Conservation (phyloP, 2,329 filamentous ascomycete genomes). For the Xylariaceae sp. region DNA sequence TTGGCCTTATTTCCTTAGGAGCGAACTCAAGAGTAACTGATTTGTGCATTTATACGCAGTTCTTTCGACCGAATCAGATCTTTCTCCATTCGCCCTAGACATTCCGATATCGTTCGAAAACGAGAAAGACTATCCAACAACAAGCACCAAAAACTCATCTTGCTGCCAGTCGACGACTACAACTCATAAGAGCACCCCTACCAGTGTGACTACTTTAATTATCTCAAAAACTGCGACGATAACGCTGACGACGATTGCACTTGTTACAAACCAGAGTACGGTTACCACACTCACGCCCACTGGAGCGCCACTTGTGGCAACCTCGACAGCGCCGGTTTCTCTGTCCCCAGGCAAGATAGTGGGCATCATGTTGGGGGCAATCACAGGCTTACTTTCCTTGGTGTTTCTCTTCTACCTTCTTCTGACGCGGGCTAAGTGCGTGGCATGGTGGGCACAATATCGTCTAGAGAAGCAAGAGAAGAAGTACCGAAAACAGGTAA, state of each 20-base stretch:
- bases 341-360: constrained; percentile 5
- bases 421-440: constrained; percentile 11
- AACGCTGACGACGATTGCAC: constrained; percentile 9
- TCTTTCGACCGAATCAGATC: background rate
- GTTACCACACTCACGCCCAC: background rate
- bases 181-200: background rate
- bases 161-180: background rate
- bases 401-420: constrained; percentile 16
- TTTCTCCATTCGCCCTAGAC: background rate
- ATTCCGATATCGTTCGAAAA: background rate
- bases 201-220: constrained; percentile 3
- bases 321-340: background rate
- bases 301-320: background rate
- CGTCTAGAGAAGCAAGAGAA: constrained; percentile 1
- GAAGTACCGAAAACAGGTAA: background rate
- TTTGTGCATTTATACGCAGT: background rate
- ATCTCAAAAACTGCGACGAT: constrained; percentile 15
- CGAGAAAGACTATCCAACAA: constrained; percentile 12
- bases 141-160: background rate
- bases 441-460: background rate
- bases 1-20: background rate
- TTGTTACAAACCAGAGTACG: constrained; percentile 12
- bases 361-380: constrained; percentile 5
- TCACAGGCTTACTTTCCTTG: constrained; percentile 5
- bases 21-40: background rate